Percentiles rank a stretch among this genome's conserved stretches.
phyloP scores from a whole-genome alignment of 73 alveolate species.

The Tetrahymena malaccensis region DNA sequence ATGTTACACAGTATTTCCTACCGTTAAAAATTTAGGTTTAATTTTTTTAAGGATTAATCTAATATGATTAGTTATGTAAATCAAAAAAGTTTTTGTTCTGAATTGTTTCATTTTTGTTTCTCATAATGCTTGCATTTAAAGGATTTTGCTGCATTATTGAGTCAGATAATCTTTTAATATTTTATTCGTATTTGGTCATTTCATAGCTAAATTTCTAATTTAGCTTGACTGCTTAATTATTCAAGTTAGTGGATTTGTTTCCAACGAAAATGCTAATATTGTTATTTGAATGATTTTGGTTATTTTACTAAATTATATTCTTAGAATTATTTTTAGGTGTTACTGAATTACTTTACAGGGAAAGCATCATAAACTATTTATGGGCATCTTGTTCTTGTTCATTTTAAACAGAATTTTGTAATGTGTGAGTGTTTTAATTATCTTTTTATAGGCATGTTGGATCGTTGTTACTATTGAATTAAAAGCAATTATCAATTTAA shows the following conservation, averaged over 20 bases:
- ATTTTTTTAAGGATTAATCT: neutral
- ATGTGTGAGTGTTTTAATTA: neutral
- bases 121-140: neutral
- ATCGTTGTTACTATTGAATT: neutral
- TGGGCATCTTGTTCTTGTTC: neutral
- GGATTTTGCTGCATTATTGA: neutral
- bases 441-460: neutral
- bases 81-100: neutral
- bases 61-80: neutral
- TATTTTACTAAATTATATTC: neutral
- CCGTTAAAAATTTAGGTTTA: neutral
- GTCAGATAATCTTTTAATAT: neutral
- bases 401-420: neutral
- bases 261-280: neutral
- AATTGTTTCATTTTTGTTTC: neutral
- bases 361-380: neutral
- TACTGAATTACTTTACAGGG: neutral
- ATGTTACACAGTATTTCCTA: conserved; percentile 52
- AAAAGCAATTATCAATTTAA: too few relatives aligned
- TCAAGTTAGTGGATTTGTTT: neutral
- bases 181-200: neutral
- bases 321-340: neutral
- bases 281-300: neutral
- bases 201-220: neutral
- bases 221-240: neutral